phyloP scores from a whole-genome alignment of 768 basidiomycete genomes.

The Auricularia sp. region DNA sequence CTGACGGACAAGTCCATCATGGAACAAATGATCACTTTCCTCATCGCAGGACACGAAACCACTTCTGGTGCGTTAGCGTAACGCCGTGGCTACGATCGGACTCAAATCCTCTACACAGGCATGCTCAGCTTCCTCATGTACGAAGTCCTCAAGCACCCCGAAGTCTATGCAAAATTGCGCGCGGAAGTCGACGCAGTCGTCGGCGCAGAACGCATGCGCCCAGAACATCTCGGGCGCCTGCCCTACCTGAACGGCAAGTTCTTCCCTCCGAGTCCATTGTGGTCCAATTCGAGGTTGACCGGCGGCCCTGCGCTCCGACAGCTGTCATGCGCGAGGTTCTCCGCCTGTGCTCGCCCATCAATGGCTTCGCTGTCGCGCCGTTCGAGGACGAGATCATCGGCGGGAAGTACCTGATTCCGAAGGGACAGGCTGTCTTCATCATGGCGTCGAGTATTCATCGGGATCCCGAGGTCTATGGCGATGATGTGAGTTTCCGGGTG shows the following conservation, averaged over 20 bases:
- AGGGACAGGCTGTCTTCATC: conserved; percentile 21
- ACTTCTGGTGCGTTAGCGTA: conserved; percentile 22
- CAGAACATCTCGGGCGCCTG: conserved; percentile 33
- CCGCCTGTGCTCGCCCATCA: conserved; percentile 31
- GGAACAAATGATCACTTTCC: conserved; percentile 35
- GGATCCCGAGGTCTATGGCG: conserved; percentile 38
- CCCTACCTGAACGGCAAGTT: conserved; percentile 30
- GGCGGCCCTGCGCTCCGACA: conserved; percentile 6
- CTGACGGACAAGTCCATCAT: not conserved
- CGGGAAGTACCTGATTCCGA: conserved; percentile 32
- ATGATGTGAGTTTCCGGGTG: conserved; percentile 29
- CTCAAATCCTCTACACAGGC: conserved; percentile 7
- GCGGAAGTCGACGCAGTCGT: conserved; percentile 38
- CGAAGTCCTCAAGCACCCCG: conserved; percentile 35
- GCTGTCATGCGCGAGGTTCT: conserved; percentile 27
- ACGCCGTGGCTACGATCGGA: not conserved
- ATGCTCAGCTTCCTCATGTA: conserved; percentile 35
- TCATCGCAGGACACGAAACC: conserved; percentile 38
- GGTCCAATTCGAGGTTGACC: not conserved
- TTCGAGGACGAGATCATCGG: conserved; percentile 30
- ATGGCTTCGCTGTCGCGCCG: conserved; percentile 25
- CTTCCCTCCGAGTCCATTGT: not conserved
- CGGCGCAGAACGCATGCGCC: conserved; percentile 28
- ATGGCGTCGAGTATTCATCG: conserved; percentile 25
- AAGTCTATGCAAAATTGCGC: conserved; percentile 34